Evolutionary conservation across 2,329 filamentous ascomycete genomes (phyloP).

Genomic region (Scedosporium boydii): DNA sequence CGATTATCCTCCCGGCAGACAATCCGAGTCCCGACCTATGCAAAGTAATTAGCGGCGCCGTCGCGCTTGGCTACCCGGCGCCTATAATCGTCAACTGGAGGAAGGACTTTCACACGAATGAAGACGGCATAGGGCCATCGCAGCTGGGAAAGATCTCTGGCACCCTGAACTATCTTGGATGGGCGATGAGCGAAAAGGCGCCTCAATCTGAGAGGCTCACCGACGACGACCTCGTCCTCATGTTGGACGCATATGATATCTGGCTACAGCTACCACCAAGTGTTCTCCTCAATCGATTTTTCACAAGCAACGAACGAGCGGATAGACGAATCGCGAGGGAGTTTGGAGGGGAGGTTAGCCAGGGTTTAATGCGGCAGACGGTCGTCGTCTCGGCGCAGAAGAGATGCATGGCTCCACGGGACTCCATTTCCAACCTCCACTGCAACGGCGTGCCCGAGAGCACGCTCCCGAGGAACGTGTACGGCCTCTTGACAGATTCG

Average conservation of each 20-base stretch:
- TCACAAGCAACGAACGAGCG: not conserved
- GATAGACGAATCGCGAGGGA: not conserved
- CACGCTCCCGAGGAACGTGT: conserved; percentile 8
- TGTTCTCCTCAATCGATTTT: conserved; percentile 23
- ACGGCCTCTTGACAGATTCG: conserved; percentile 8
- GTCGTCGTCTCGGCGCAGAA: not conserved
- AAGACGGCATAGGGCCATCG: conserved; percentile 16
- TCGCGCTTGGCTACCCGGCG: conserved; percentile 18
- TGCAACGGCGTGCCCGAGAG: conserved; percentile 10
- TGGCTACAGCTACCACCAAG: conserved; percentile 30
- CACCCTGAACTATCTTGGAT: conserved; percentile 16
- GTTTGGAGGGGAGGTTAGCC: not conserved
- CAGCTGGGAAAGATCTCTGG: conserved; percentile 19
- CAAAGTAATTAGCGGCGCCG: conserved; percentile 21
- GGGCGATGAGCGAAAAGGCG: not conserved
- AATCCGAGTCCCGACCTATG: conserved; percentile 16
- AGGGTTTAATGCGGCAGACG: not conserved
- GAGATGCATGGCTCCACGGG: not conserved
- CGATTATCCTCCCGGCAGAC: conserved; percentile 19
- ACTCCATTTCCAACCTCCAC: conserved; percentile 8
- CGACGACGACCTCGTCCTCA: conserved; percentile 22
- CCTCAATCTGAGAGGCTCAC: not conserved
- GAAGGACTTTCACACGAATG: conserved; percentile 10
- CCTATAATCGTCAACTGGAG: conserved; percentile 20
- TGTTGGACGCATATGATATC: conserved; percentile 28